Conservation (phyloP, 352 stramenopile genomes). For the Globisporangium paroecandrum region DNA sequence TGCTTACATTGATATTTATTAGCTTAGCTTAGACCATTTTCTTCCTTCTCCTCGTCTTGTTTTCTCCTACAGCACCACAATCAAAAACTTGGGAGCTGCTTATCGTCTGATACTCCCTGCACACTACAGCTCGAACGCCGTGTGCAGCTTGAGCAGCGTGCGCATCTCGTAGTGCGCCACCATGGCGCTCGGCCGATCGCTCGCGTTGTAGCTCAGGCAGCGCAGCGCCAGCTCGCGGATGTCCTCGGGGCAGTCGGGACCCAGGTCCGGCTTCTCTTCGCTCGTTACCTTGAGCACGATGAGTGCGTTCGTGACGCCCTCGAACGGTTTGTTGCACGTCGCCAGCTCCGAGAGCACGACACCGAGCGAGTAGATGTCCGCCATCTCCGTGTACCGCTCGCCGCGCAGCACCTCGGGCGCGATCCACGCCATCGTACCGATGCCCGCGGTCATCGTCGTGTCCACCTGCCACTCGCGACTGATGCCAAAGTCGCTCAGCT, state of each 20-base stretch:
- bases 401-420: slow-evolving; percentile 72
- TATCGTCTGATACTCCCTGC: too few species aligned
- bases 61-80: not conserved
- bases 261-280: slow-evolving; percentile 61
- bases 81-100: not conserved
- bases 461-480: slow-evolving; percentile 76
- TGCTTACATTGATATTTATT: slow-evolving; percentile 7
- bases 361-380: slow-evolving; percentile 86
- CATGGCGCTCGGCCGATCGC: slow-evolving; percentile 63
- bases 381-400: slow-evolving; percentile 83
- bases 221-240: slow-evolving; percentile 54
- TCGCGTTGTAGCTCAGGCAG: slow-evolving; percentile 65
- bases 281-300: slow-evolving; percentile 77
- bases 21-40: slow-evolving; percentile 6
- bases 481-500: slow-evolving; percentile 83
- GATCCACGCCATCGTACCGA: slow-evolving; percentile 86
- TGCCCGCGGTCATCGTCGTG: slow-evolving; percentile 74
- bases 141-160: slow-evolving; percentile 64
- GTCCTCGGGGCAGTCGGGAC: slow-evolving; percentile 56
- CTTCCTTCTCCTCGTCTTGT: not conserved
- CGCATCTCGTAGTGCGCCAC: slow-evolving; percentile 75
- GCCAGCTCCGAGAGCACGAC: slow-evolving; percentile 74
- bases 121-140: slow-evolving; percentile 43
- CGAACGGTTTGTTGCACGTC: slow-evolving; percentile 64
- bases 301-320: slow-evolving; percentile 61